Base-by-base conservation (phyloP, 148 eudicot species). In the Fagopyrum esculentum region DNA sequence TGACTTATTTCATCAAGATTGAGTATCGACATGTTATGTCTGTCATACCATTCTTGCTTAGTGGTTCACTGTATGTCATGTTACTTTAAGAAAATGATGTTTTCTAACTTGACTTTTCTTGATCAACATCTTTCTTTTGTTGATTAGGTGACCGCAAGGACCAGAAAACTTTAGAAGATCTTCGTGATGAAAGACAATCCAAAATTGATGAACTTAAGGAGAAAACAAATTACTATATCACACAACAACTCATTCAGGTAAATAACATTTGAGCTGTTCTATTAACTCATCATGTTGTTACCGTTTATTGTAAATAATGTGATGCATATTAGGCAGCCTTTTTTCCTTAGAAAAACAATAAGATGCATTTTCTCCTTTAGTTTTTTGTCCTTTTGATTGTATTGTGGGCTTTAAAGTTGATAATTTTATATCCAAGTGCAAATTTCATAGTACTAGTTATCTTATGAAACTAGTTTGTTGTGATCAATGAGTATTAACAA, bases 191-290 rank as follows among this genome's bases (percentile, higher is more conserved):
- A 82, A 89, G 97, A 81, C 88, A 90, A 85, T 85, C 83, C 71
- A 95, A 92, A 84, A 92, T 95, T 76, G 92, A 95, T 73, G 99
- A 90, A 82, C 97, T 95, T 57, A 95, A 95, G 86, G 97, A 92
- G 82, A 92, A 80, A 85, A 92, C 90, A 71, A 92, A 92, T 79
- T 95, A 87, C 84, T 95, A 92, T 80, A 84, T 77, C 51, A 92
- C 93, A 40, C 97, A 92, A 57, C 97, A 92, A 83, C 96, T 92
- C 68, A 95, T 95, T 81, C 99, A 95, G 96, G 99, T 92, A 73
- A 66, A 35, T 66, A 66, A 30, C 35, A 5, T 40, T 8, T 30
- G 12, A 26, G 30, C 12, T 59, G 16, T 30, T 29, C 69, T 44
- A 61, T 61, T 26, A 61, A 61, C 69, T 61, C 69, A 29, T 30